These are phyloP conservation scores for Claviceps citrina DNA, from an alignment of 2,329 filamentous ascomycete genomes.

Conservation along the genomic window DNA sequence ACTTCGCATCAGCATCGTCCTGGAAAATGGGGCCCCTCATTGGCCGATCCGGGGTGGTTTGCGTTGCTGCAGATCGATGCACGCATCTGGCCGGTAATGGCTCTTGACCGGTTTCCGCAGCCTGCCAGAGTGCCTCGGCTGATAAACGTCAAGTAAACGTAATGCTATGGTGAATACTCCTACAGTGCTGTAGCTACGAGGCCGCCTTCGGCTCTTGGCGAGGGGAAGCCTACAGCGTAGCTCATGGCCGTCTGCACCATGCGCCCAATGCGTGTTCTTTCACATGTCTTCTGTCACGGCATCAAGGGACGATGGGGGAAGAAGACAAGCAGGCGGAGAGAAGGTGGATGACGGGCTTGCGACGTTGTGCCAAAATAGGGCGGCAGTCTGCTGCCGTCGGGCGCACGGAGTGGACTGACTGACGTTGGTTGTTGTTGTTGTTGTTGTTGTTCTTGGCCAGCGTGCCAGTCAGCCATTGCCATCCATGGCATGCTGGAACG, in stretches of 20 bases:
- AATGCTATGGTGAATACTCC: no score
- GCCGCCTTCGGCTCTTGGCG: no score
- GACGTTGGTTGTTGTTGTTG: no score
- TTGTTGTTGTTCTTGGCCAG: background rate
- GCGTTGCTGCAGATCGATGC: slow-evolving; percentile 3
- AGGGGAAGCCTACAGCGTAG: no score
- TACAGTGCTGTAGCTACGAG: no score
- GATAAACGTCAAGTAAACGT: slow-evolving; percentile 2
- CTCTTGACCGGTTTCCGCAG: slow-evolving; percentile 3
- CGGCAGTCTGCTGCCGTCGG: background rate
- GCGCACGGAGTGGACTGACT: no score
- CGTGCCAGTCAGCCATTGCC: background rate
- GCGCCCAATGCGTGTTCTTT: no score
- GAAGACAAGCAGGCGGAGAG: no score
- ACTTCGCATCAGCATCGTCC: slow-evolving; percentile 1
- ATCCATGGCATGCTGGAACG: background rate
- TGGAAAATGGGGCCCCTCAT: background rate
- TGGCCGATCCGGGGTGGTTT: slow-evolving; percentile 1
- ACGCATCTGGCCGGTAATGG: background rate
- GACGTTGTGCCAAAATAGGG: background rate
- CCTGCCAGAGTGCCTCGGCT: background rate
- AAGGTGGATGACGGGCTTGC: no score
- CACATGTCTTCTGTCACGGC: no score
- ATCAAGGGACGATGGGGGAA: no score
- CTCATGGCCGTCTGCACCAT: no score